Percentiles rank a stretch among this genome's conserved stretches.
These are phyloP conservation scores for Malus hybrid DNA, from an alignment of 331 rosid species.

Conservation along the genomic window DNA sequence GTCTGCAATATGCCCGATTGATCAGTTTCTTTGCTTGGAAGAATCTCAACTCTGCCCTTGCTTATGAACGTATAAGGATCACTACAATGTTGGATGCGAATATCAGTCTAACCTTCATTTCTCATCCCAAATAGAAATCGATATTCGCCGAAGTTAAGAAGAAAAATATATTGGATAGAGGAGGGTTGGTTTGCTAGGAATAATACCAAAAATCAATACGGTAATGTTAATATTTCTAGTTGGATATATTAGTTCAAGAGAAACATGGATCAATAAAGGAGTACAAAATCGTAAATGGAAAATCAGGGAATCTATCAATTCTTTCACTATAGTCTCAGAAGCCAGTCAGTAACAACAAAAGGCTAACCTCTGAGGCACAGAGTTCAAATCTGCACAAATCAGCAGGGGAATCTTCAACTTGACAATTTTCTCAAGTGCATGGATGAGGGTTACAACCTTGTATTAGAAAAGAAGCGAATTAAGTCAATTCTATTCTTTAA, in stretches of 20 bases:
- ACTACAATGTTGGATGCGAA: conserved; percentile 7
- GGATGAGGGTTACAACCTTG: conserved; percentile 17
- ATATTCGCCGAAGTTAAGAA: not conserved
- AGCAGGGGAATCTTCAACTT: conserved; percentile 11
- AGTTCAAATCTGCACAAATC: conserved; percentile 30
- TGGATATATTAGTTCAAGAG: not conserved
- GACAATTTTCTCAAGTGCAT: conserved; percentile 13
- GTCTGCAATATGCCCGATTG: conserved; percentile 7
- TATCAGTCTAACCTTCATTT: not conserved
- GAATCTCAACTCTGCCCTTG: not conserved
- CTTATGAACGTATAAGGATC: conserved; percentile 12
- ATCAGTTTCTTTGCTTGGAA: not conserved
- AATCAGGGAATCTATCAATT: not conserved
- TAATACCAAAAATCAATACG: too few relatives aligned
- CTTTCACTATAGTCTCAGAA: not conserved
- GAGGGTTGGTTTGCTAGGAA: not conserved
- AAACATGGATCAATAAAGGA: not conserved
- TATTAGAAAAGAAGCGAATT: not conserved
- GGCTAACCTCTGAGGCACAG: conserved; percentile 20
- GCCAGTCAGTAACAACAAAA: not conserved
- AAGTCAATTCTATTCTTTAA: not conserved
- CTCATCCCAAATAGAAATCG: not conserved
- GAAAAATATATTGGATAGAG: not conserved
- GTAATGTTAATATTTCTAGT: not conserved
- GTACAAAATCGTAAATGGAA: not conserved